phyloP scores from a whole-genome alignment of 352 stramenopile species.

The Phytophthora syringae region DNA sequence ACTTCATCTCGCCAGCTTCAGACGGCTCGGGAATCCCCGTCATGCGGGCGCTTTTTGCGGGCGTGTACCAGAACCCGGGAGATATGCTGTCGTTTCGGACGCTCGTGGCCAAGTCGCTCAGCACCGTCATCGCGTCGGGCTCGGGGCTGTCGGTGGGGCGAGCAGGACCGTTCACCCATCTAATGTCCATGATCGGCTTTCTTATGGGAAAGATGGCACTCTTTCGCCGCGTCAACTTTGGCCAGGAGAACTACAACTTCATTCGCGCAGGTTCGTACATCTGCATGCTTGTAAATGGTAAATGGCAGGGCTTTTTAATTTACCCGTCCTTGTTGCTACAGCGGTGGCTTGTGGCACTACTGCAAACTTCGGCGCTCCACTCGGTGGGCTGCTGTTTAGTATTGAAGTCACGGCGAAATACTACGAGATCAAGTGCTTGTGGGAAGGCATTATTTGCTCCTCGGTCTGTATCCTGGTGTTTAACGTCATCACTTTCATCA shows the following conservation, averaged over 20 bases:
- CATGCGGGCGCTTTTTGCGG: slow-evolving; percentile 85
- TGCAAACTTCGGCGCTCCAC: slow-evolving; percentile 80
- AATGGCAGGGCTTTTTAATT: background rate
- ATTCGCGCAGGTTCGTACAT: slow-evolving; percentile 64
- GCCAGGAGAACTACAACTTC: slow-evolving; percentile 78
- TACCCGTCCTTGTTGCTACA: slow-evolving; percentile 1
- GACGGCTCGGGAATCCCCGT: slow-evolving; percentile 83
- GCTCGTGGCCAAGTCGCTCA: slow-evolving; percentile 74
- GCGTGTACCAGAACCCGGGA: slow-evolving; percentile 80
- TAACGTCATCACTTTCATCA: slow-evolving; percentile 82
- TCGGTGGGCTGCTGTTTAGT: slow-evolving; percentile 82
- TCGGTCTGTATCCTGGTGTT: slow-evolving; percentile 84
- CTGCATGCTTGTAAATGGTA: background rate
- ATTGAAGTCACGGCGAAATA: slow-evolving; percentile 88
- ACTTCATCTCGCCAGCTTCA: slow-evolving; percentile 67
- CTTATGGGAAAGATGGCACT: slow-evolving; percentile 66
- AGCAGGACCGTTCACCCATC: slow-evolving; percentile 78
- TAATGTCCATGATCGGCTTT: slow-evolving; percentile 78
- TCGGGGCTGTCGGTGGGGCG: slow-evolving; percentile 76
- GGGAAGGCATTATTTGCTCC: slow-evolving; percentile 86
- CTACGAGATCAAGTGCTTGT: slow-evolving; percentile 89
- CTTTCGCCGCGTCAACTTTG: slow-evolving; percentile 79
- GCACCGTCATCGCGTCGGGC: slow-evolving; percentile 71
- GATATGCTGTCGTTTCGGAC: slow-evolving; percentile 77
- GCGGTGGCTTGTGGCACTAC: slow-evolving; percentile 84